phyloP scores from a whole-genome alignment of 2,329 filamentous ascomycete species.

The Sporothrix curviconia region DNA sequence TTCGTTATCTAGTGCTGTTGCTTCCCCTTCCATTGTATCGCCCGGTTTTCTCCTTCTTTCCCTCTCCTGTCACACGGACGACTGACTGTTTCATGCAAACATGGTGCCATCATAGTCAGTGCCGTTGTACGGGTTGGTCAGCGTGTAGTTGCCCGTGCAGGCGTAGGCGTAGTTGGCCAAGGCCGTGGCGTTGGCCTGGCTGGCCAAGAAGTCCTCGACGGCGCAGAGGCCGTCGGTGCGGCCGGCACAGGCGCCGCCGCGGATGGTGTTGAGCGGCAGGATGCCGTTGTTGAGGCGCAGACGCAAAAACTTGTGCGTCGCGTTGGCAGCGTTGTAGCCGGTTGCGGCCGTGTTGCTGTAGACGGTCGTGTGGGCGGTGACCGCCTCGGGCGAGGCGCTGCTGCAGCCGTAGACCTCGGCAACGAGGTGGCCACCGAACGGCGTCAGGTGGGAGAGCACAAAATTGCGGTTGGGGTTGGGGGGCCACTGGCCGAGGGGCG shows the following conservation, averaged over 20 bases:
- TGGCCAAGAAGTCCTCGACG: conserved; percentile 34
- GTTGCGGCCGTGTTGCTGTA: conserved; percentile 37
- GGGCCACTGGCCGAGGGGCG: conserved; percentile 34
- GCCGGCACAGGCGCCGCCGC: conserved; percentile 37
- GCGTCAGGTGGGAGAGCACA: conserved; percentile 43
- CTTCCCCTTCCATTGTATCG: neutral
- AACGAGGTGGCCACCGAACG: conserved; percentile 48
- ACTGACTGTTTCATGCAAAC: conserved; percentile 8
- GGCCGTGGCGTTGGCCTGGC: conserved; percentile 32
- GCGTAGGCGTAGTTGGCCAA: conserved; percentile 41
- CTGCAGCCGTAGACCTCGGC: conserved; percentile 51
- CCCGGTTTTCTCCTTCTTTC: no score
- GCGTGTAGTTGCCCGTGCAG: conserved; percentile 42
- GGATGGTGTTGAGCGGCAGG: conserved; percentile 39
- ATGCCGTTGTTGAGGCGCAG: conserved; percentile 45
- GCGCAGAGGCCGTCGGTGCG: conserved; percentile 40
- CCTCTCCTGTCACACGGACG: neutral
- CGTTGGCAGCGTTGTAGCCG: conserved; percentile 36
- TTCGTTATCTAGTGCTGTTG: neutral
- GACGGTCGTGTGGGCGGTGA: conserved; percentile 31
- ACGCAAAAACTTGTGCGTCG: conserved; percentile 41
- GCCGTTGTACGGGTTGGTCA: conserved; percentile 30
- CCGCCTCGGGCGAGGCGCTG: conserved; percentile 31
- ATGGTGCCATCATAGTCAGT: conserved; percentile 39
- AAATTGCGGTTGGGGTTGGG: conserved; percentile 40